Evolutionary conservation across 163 green algal genomes (phyloP).

Genomic region (Volvox carteri): DNA sequence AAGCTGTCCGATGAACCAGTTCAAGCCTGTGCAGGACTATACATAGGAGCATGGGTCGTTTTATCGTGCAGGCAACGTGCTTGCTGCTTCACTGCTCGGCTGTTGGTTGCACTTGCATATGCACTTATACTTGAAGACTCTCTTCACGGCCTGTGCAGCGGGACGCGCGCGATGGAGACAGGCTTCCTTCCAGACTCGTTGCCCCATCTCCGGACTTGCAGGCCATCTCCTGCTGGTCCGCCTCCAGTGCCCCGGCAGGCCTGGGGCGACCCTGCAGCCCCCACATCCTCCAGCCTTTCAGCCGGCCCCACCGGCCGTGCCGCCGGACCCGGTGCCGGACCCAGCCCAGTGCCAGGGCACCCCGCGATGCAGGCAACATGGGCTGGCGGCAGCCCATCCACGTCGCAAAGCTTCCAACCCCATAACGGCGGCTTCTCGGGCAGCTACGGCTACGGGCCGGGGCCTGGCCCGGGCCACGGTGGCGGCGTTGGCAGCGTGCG

Average conservation of each 20-base stretch:
- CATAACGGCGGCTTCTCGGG: background rate
- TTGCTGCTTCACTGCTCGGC: too few relatives aligned
- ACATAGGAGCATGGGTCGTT: too few relatives aligned
- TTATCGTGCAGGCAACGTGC: too few relatives aligned
- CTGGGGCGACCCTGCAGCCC: slow-evolving; percentile 29
- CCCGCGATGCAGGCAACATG: background rate
- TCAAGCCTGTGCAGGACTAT: too few relatives aligned
- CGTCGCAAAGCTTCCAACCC: background rate
- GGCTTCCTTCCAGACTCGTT: too few relatives aligned
- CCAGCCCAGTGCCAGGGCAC: background rate
- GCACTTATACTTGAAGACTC: too few relatives aligned
- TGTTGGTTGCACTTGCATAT: too few relatives aligned
- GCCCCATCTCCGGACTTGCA: background rate
- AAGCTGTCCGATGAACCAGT: too few relatives aligned
- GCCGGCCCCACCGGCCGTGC: background rate
- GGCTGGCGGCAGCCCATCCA: background rate
- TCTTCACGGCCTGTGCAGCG: too few relatives aligned
- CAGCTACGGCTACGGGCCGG: background rate
- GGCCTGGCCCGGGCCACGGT: background rate
- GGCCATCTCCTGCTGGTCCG: background rate
- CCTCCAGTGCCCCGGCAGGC: slow-evolving; percentile 25
- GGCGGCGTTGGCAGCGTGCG: background rate
- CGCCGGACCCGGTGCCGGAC: background rate
- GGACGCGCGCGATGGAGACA: too few relatives aligned
- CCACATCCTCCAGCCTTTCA: slow-evolving; percentile 4